Evolutionary conservation across 192 early-diverging fungal species (phyloP).

Genomic region (Coemansia sp.): DNA sequence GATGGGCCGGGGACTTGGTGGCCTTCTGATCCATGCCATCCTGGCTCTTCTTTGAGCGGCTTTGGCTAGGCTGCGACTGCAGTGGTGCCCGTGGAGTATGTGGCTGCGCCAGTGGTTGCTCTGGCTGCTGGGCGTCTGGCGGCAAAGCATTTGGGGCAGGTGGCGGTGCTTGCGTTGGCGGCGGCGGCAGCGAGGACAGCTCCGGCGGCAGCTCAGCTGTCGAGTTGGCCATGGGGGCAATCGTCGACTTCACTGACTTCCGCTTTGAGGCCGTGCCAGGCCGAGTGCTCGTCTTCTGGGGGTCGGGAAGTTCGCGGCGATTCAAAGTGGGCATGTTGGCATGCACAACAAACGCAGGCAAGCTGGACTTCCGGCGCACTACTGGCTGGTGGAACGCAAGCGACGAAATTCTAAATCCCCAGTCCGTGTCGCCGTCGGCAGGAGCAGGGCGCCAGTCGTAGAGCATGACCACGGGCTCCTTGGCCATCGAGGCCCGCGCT

Average conservation of each 20-base stretch:
- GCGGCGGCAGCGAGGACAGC: not conserved
- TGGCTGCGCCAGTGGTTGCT: not conserved
- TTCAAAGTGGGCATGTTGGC: conserved; percentile 45
- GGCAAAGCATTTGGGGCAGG: not conserved
- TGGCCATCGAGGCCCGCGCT: conserved; percentile 25
- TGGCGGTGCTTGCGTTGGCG: not conserved
- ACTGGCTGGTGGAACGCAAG: conserved; percentile 30
- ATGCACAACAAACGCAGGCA: conserved; percentile 26
- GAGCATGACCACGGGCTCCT: conserved; percentile 11
- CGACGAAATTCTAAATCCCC: conserved; percentile 45
- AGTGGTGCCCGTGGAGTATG: not conserved
- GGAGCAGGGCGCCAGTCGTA: conserved; percentile 39
- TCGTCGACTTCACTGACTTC: conserved; percentile 4
- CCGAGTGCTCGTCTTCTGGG: conserved; percentile 6
- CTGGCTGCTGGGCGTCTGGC: not conserved
- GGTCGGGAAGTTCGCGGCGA: conserved; percentile 23
- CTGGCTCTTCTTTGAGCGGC: not conserved
- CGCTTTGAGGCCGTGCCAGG: not conserved
- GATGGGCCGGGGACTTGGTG: conserved; percentile 23
- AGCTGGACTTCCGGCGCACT: conserved; percentile 22
- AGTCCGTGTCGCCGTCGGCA: conserved; percentile 15
- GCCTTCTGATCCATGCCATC: not conserved
- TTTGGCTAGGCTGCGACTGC: not conserved
- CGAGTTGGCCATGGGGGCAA: conserved; percentile 8
- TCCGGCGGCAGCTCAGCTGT: not conserved